phyloP scores from a whole-genome alignment of 306 rosid species.

The Lathyrus oleraceus region DNA sequence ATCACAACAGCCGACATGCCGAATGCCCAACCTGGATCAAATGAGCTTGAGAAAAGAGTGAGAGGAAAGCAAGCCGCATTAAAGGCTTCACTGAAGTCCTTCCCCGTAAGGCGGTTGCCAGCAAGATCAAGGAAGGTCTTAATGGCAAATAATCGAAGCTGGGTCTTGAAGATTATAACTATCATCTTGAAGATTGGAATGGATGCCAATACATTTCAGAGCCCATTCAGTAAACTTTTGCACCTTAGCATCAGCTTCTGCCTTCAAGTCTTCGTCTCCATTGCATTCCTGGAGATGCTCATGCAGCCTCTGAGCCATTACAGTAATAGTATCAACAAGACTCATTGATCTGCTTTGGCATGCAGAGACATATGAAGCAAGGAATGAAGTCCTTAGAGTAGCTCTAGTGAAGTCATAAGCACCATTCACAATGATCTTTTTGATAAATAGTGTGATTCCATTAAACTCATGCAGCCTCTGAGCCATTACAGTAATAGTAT shows the following conservation, averaged over 20 bases:
- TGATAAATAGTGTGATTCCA: conserved; percentile 59
- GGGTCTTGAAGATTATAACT: conserved; percentile 63
- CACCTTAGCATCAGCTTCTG: conserved; percentile 82
- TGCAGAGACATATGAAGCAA: conserved; percentile 91
- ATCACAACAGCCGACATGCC: conserved; percentile 76
- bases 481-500: conserved; percentile 78
- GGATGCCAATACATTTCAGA: conserved; percentile 80
- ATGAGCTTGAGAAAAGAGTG: conserved; percentile 82
- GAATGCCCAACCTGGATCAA: conserved; percentile 84
- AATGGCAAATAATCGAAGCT: conserved; percentile 80
- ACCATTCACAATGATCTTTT: conserved; percentile 66
- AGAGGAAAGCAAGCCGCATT: conserved; percentile 93
- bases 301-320: conserved; percentile 85
- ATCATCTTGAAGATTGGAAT: conserved; percentile 65
- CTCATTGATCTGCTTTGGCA: conserved; percentile 86
- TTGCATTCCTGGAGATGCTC: conserved; percentile 92
- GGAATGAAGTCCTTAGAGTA: conserved; percentile 80
- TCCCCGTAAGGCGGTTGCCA: conserved; percentile 83
- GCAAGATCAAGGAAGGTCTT: conserved; percentile 80
- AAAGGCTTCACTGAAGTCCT: conserved; percentile 92
- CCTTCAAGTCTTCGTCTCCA: conserved; percentile 84
- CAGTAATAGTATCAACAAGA: conserved; percentile 73
- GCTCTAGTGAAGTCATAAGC: conserved; percentile 89
- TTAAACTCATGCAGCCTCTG: too few species aligned
- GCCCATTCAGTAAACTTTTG: conserved; percentile 95